Evolutionary conservation across 805 yeast species (phyloP), one percentile per base, ranked within the genome.

Genomic region (Sugiyamaella qingdaonensis): DNA sequence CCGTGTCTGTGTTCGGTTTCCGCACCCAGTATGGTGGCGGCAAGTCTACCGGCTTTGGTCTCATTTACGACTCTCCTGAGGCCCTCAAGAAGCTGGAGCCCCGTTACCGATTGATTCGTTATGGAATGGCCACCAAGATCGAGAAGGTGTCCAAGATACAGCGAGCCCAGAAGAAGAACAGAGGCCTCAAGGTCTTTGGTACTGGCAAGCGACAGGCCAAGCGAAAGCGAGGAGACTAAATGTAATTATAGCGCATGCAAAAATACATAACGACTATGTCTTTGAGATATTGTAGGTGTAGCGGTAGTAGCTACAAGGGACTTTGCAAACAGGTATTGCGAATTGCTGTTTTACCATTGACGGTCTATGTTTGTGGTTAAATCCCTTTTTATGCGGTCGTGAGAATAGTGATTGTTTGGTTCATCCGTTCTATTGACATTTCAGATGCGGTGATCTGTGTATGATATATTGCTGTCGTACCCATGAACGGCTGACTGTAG

Each of bases 1-100:
- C 92, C 71, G 91, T 88, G 63, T 91, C 98, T 64, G 99, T 92
- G 68, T 94, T 94, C 74, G 98, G 98, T 77, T 88, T 94, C 96
- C 88, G 96, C 85, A 94, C 98, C 71, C 95, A 89, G 79, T 94
- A 82, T 78, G 99, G 99, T 88, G 99, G 99, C 79, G 96, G 97
- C 74, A 92, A 88, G 80, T 88, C 99, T 65, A 86, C 97, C 65
- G 99, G 99, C 76, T 94, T 94, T 80, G 99, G 98, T 79, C 84
- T 94, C 75, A 88, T 94, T 73, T 94, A 94, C 92, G 92, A 89
- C 86, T 88, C 96, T 69, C 88, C 82, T 72, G 97, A 95, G 70
- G 96, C 91, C 75, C 92, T 96, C 74, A 88, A 91, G 86, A 91
- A 85, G 79, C 92, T 94, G 78, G 99, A 94, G 84, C 99, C 99